These are phyloP conservation scores for Letharia columbiana DNA, from an alignment of 495 filamentous ascomycete genomes.

Conservation along the genomic window DNA sequence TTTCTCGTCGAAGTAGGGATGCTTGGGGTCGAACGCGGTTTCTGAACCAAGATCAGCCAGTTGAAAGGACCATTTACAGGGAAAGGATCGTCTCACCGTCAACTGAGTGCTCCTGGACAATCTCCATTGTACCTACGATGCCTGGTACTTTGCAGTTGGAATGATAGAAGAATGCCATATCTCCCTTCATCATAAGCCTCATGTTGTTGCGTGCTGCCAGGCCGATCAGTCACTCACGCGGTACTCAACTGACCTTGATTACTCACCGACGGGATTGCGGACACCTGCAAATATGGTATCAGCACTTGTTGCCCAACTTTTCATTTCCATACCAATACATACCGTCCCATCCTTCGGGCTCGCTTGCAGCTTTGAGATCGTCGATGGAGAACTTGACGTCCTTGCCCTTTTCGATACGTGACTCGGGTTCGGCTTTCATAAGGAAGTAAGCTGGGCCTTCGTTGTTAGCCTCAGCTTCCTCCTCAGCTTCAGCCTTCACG, in stretches of 20 bases:
- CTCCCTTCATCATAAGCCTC: conserved; percentile 80
- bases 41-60: conserved; percentile 39
- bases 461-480: conserved; percentile 5
- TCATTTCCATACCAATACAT: not conserved
- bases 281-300: conserved; percentile 34
- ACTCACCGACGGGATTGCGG: conserved; percentile 47
- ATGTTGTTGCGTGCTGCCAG: conserved; percentile 71
- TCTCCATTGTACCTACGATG: conserved; percentile 88
- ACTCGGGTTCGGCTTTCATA: conserved; percentile 90
- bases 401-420: conserved; percentile 72
- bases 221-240: not conserved
- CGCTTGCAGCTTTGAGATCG: conserved; percentile 59
- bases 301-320: not conserved
- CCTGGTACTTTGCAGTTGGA: conserved; percentile 89
- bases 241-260: not conserved
- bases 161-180: conserved; percentile 95
- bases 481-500: not conserved
- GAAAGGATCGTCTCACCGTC: conserved; percentile 50
- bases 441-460: conserved; percentile 40
- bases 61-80: not conserved
- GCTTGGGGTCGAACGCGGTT: conserved; percentile 65
- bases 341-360: conserved; percentile 77
- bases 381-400: conserved; percentile 94
- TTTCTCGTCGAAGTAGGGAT: conserved; percentile 78
- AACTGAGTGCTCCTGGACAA: conserved; percentile 69